Conservation (phyloP, 805 yeast species). For the Saturnispora dispora region DNA sequence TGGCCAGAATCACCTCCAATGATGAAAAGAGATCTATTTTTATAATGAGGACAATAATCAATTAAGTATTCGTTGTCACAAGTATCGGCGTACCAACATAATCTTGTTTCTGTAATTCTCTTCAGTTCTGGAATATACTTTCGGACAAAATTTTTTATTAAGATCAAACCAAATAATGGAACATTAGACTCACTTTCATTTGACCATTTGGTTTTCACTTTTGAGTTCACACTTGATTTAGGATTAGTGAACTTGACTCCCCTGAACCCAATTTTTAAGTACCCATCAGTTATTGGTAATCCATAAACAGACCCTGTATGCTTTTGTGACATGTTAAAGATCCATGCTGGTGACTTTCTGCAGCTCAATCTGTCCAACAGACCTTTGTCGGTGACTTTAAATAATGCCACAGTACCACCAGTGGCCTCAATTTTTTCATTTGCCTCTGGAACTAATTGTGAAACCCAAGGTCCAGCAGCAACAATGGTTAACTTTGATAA, state of each 20-base stretch:
- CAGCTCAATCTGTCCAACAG: conserved; percentile 16
- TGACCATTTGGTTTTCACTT: conserved; percentile 22
- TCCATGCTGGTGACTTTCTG: conserved; percentile 23
- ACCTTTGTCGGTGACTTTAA: conserved; percentile 17
- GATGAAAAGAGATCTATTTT: conserved; percentile 24
- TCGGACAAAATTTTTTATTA: conserved; percentile 20
- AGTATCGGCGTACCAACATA: conserved; percentile 32
- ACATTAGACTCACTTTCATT: conserved; percentile 19
- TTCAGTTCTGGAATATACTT: conserved; percentile 23
- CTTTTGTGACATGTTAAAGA: conserved; percentile 24
- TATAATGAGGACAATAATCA: conserved; percentile 26
- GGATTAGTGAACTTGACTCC: conserved; percentile 28
- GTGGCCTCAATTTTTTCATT: conserved; percentile 23
- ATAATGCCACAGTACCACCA: conserved; percentile 25
- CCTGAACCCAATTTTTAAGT: conserved; percentile 25
- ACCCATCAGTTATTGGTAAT: conserved; percentile 23
- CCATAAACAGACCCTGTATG: conserved; percentile 27
- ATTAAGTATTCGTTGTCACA: conserved; percentile 29
- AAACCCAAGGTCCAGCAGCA: conserved; percentile 25
- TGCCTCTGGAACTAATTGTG: conserved; percentile 24
- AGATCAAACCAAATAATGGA: conserved; percentile 23
- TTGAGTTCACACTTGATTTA: conserved; percentile 15
- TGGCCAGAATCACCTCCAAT: conserved; percentile 35
- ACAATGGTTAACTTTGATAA: conserved; percentile 18
- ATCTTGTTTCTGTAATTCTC: conserved; percentile 18